A percentile compares a stretch with the other conserved stretches of the same genome.
Evolutionary conservation across 2,329 filamentous ascomycete species (phyloP).

Genomic region (Lizonia empirigonia): DNA sequence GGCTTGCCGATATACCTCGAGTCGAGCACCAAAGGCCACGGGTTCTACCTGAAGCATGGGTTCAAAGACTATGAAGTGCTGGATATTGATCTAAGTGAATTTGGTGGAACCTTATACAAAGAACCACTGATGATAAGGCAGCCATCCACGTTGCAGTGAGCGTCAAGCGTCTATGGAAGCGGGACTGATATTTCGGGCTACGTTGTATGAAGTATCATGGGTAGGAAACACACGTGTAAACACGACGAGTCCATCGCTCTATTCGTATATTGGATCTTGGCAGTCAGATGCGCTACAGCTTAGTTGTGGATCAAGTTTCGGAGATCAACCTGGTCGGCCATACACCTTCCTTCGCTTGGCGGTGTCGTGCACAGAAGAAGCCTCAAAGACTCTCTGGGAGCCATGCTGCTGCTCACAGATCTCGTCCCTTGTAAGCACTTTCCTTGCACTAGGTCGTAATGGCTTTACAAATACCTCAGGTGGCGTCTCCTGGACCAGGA

Average conservation of each 20-base stretch:
- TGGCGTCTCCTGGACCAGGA: constrained; percentile 11
- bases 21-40: constrained; percentile 25
- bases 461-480: neutral
- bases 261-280: too few species aligned
- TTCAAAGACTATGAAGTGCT: constrained; percentile 31
- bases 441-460: neutral
- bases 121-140: constrained; percentile 33
- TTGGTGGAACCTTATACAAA: constrained; percentile 19
- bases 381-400: neutral
- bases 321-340: constrained; percentile 6
- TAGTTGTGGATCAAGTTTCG: neutral
- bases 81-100: constrained; percentile 24
- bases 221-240: too few species aligned
- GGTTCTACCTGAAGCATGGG: constrained; percentile 33
- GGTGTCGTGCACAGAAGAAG: neutral
- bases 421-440: neutral
- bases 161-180: too few species aligned
- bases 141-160: neutral
- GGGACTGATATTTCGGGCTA: too few species aligned
- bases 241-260: too few species aligned
- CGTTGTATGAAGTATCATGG: too few species aligned
- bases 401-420: neutral
- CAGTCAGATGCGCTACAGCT: neutral
- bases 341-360: constrained; percentile 11
- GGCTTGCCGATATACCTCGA: constrained; percentile 35